Conservation (phyloP, 495 filamentous ascomycete species). For the Aspergillus carlsbadensis region DNA sequence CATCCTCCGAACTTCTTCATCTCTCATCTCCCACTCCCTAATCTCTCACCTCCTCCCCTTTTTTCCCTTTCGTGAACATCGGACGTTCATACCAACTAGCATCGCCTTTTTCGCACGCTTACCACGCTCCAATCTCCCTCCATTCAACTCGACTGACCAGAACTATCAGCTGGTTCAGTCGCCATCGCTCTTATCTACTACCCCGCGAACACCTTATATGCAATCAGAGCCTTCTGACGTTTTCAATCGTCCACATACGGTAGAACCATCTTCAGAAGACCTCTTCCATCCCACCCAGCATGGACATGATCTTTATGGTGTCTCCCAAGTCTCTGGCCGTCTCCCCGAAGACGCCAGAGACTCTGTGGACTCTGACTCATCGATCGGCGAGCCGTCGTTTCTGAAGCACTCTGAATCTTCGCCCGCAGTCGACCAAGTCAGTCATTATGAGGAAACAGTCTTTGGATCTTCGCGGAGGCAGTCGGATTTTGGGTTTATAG, state of each 20-base stretch:
- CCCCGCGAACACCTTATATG: conserved; percentile 72
- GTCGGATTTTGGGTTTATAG: conserved; percentile 56
- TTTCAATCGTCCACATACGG: conserved; percentile 52
- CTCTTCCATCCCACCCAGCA: conserved; percentile 59
- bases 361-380: conserved; percentile 25
- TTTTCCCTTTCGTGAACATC: not conserved
- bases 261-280: conserved; percentile 42
- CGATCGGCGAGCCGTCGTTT: conserved; percentile 33
- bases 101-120: conserved; percentile 1
- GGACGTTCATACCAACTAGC: not conserved
- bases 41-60: conserved; percentile 2
- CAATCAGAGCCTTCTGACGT: conserved; percentile 72
- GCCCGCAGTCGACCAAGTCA: conserved; percentile 61
- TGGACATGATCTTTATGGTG: conserved; percentile 63
- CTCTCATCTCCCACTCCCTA: conserved; percentile 1
- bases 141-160: conserved; percentile 41
- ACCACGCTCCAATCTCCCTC: not conserved
- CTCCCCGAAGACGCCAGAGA: conserved; percentile 29
- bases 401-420: conserved; percentile 25
- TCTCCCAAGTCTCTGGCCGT: conserved; percentile 37
- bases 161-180: conserved; percentile 65
- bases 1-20: conserved; percentile 2
- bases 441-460: conserved; percentile 69
- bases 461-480: conserved; percentile 41
- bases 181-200: conserved; percentile 31